These are phyloP conservation scores for Monoraphidium neglectum DNA, from an alignment of 139 green algal genomes.

Conservation along the genomic window DNA sequence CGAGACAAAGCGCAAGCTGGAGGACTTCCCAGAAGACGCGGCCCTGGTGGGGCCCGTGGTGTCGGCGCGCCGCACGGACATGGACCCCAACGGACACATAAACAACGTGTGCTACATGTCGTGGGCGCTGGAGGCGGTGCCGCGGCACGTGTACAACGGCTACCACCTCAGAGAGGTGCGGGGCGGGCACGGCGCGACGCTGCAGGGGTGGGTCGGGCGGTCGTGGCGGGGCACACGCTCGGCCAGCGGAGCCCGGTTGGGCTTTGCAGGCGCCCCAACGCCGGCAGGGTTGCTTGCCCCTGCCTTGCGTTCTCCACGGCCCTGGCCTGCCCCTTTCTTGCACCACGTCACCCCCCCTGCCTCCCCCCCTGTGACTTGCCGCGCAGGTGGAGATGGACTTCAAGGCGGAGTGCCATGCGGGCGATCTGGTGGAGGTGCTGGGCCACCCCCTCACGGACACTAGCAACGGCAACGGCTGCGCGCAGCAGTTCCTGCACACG, in stretches of 20 bases:
- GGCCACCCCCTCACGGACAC: constrained; percentile 35
- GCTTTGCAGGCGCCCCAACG: too few relatives aligned
- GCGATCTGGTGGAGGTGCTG: constrained; percentile 69
- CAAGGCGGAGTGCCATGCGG: constrained; percentile 83
- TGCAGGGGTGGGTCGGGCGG: not conserved
- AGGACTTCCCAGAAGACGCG: constrained; percentile 32
- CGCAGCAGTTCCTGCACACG: constrained; percentile 51
- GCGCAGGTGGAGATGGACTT: constrained; percentile 89
- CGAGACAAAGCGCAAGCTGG: constrained; percentile 60
- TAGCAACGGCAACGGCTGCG: constrained; percentile 24
- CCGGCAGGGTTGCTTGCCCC: too few relatives aligned
- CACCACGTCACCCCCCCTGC: not conserved
- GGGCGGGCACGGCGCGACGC: too few relatives aligned
- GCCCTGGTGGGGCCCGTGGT: constrained; percentile 35
- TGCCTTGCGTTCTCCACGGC: too few relatives aligned
- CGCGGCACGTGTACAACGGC: constrained; percentile 64
- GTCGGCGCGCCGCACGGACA: constrained; percentile 80
- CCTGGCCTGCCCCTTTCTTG: too few relatives aligned
- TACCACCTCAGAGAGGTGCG: constrained; percentile 70
- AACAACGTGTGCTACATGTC: constrained; percentile 97
- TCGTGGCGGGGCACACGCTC: not conserved
- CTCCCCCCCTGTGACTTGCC: not conserved
- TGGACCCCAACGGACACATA: constrained; percentile 99
- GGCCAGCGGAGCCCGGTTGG: too few relatives aligned
- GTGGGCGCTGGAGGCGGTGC: constrained; percentile 90